Evolutionary conservation across 2,329 filamentous ascomycete species (phyloP).

Genomic region (Alternaria viburni): DNA sequence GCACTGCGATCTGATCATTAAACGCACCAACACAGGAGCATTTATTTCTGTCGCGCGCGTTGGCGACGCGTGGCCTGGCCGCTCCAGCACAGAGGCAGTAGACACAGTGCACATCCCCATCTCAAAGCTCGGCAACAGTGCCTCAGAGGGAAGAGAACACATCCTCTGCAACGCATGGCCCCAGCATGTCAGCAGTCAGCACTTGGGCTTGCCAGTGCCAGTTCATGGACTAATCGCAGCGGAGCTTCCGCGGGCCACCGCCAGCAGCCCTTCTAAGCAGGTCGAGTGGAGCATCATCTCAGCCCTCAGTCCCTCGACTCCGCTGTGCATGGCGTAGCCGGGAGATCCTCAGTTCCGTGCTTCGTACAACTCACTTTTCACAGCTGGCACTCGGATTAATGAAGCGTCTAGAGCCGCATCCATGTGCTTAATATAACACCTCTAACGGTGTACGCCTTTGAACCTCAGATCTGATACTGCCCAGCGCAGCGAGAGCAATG

Average conservation of each 20-base stretch:
- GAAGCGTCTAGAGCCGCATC: not conserved
- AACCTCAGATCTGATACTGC: not conserved
- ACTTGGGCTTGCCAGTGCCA: not conserved
- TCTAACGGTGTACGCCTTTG: not conserved
- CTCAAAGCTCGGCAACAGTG: not conserved
- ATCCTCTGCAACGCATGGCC: not conserved
- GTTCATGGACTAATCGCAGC: not conserved
- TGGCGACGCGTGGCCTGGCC: conserved; percentile 11
- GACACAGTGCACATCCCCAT: not conserved
- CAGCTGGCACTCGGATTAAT: not conserved
- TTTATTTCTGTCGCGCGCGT: conserved; percentile 4
- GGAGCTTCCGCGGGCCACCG: conserved; percentile 1
- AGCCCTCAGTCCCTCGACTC: conserved; percentile 7
- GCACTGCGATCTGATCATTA: conserved; percentile 8
- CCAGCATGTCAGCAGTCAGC: not conserved
- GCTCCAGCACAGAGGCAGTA: not conserved
- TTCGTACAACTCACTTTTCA: not conserved
- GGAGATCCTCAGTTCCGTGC: not conserved
- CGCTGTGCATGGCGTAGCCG: not conserved
- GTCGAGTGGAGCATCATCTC: conserved; percentile 4
- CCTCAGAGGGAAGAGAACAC: not conserved
- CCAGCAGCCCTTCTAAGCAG: conserved; percentile 20
- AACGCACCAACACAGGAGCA: not conserved
- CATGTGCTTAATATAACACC: conserved; percentile 5
- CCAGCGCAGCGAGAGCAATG: conserved; percentile 2